Base-by-base conservation (phyloP, 176 grass and related monocot genomes). In the Oryza punctata region DNA sequence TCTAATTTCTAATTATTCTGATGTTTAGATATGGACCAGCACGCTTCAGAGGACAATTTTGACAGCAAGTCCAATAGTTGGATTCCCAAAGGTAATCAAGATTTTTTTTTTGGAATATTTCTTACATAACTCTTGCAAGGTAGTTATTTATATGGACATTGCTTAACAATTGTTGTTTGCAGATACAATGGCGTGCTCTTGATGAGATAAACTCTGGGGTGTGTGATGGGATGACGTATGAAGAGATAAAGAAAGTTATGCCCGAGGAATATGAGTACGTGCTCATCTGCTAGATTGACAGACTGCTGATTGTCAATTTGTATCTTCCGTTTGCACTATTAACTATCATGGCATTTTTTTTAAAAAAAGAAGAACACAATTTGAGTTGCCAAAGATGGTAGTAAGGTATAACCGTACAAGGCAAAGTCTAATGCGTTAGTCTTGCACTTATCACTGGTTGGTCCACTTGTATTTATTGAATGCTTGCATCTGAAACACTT, bases 181-280 rank as follows among this genome's bases (percentile, higher is more conserved):
- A 98, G 96, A 98, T 98, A 88, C 96, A 98, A 94, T 98, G 96
- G 96, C 96, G 96, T 87, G 96, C 96, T 77, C 93, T 98, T 79
- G 96, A 98, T 85, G 96, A 98, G 77, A 98, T 98, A 85, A 94
- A 98, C 89, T 90, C 89, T 33, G 96, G 96, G 64, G 93, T 95
- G 63, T 98, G 93, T 87, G 96, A 98, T 90, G 96, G 96, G 43
- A 98, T 98, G 96, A 96, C 96, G 8, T 99, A 99, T 84, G 96
- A 99, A 89, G 96, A 99, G 80, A 96, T 99, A 63, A 96, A 96
- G 85, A 99, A 90, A 91, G 85, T 87, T 72, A 99, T 99, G 96
- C 96, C 91, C 3, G 96, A 94, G 82, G 93, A 96, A 87, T 96
- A 86, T 76, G 96, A 96, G 96, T 99, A 94, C 12, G 6, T 76